Percentiles rank a stretch among this genome's conserved stretches.
Evolutionary conservation across 2,329 filamentous ascomycete species (phyloP).

Genomic region (Fusarium siculi): DNA sequence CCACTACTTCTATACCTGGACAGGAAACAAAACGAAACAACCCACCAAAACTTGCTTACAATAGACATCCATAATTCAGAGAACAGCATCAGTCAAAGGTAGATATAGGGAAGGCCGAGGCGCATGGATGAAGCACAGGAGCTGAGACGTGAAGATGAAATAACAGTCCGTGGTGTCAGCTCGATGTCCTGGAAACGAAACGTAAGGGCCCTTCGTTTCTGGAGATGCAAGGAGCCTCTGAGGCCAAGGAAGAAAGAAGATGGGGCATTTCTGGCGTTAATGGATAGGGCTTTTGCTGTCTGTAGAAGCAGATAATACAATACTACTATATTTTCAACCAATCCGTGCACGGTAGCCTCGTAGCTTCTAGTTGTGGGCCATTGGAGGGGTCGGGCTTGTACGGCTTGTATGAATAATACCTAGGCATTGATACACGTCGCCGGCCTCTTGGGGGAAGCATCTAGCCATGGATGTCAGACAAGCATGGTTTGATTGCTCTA

Average conservation of each 20-base stretch:
- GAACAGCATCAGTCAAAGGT: not conserved
- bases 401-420: not conserved
- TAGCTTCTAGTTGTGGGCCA: not conserved
- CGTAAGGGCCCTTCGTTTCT: constrained; percentile 18
- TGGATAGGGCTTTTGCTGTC: constrained; percentile 30
- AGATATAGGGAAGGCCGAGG: constrained; percentile 1
- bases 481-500: not conserved
- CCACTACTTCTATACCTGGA: constrained; percentile 24
- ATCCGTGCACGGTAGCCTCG: not conserved
- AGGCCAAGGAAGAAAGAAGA: constrained; percentile 23
- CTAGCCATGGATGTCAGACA: not conserved
- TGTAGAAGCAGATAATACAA: constrained; percentile 34
- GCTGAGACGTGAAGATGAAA: constrained; percentile 1
- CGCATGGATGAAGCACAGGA: constrained; percentile 15
- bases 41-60: constrained; percentile 15
- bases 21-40: constrained; percentile 21
- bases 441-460: not conserved
- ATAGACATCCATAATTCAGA: constrained; percentile 25
- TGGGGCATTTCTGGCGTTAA: constrained; percentile 38
- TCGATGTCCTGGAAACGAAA: constrained; percentile 10
- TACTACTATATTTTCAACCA: constrained; percentile 4
- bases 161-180: not conserved
- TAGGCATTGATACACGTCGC: not conserved
- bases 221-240: constrained; percentile 21
- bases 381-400: not conserved